phyloP scores from a whole-genome alignment of 345 rosid genomes.

The Sonneratia alba region DNA sequence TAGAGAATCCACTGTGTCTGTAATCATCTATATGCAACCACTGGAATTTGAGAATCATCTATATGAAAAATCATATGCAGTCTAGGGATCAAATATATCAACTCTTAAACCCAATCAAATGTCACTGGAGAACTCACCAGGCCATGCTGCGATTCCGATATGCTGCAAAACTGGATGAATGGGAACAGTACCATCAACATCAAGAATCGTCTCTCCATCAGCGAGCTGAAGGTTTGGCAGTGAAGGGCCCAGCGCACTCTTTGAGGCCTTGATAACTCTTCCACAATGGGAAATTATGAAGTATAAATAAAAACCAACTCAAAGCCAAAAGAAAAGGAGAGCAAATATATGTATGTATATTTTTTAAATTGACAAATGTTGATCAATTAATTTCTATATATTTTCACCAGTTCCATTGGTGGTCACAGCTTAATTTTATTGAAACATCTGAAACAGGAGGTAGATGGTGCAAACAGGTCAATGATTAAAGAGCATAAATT shows the following conservation, averaged over 20 bases:
- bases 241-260: constrained; percentile 40
- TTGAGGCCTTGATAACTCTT: constrained; percentile 65
- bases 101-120: neutral
- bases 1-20: neutral
- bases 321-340: constrained; percentile 4
- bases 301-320: neutral
- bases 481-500: neutral
- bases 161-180: constrained; percentile 88
- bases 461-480: neutral
- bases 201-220: constrained; percentile 80
- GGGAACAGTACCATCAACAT: constrained; percentile 78
- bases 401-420: neutral
- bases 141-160: constrained; percentile 92
- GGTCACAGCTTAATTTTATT: neutral
- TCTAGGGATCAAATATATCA: neutral
- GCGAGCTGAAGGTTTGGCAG: constrained; percentile 56
- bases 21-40: neutral
- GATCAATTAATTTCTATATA: neutral
- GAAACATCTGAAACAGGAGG: neutral
- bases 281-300: neutral
- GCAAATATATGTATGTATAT: neutral
- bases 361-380: neutral
- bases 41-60: neutral
- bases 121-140: constrained; percentile 39
- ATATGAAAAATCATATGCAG: neutral